Evolutionary conservation across 148 eudicot species (phyloP).

Genomic region (Rhododendron kiyosumense): DNA sequence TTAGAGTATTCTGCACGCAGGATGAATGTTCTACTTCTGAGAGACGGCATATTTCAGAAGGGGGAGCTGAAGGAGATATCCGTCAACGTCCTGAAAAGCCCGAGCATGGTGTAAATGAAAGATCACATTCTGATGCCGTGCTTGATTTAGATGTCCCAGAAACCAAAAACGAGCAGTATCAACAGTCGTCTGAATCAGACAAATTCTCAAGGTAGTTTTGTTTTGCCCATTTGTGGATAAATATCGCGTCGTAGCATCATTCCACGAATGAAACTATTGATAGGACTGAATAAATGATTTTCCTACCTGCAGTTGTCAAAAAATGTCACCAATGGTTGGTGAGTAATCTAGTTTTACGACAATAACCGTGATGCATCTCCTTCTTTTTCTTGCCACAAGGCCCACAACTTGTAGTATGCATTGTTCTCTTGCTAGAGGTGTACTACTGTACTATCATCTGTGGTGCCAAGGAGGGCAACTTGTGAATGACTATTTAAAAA

Average conservation of each 20-base stretch:
- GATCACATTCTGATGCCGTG: neutral
- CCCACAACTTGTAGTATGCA: neutral
- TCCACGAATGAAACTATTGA: neutral
- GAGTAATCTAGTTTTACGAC: neutral
- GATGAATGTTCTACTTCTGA: conserved; percentile 7
- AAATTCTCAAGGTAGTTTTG: neutral
- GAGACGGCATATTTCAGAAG: neutral
- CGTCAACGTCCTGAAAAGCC: neutral
- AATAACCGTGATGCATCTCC: neutral
- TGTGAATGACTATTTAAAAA: neutral
- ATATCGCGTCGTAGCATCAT: neutral
- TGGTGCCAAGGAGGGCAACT: neutral
- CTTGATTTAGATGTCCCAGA: neutral
- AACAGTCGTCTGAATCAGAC: conserved; percentile 2
- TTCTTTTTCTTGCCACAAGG: neutral
- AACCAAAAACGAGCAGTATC: neutral
- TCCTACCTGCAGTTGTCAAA: neutral
- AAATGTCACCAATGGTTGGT: neutral
- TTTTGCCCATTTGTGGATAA: neutral
- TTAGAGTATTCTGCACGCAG: neutral
- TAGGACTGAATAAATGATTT: neutral
- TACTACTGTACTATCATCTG: neutral
- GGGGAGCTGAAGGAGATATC: neutral
- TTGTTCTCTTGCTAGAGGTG: neutral
- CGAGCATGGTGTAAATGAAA: neutral